Percentiles rank a stretch among this genome's conserved stretches.
phyloP scores from a whole-genome alignment of 2,329 filamentous ascomycete species.

The Neofusicoccum cordaticola region DNA sequence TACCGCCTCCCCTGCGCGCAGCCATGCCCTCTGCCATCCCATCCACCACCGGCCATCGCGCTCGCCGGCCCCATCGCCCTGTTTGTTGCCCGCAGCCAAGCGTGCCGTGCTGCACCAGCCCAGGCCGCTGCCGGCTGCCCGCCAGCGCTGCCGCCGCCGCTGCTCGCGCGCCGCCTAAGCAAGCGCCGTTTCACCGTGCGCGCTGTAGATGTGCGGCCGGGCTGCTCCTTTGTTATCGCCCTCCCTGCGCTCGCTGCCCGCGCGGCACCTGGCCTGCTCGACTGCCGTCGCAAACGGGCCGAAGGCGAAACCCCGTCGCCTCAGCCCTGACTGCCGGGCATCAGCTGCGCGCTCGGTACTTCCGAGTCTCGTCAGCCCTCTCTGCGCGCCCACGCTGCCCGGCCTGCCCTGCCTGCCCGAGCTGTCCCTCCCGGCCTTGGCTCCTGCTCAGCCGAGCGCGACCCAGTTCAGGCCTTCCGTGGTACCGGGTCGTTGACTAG shows the following conservation, averaged over 20 bases:
- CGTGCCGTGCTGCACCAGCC: not conserved
- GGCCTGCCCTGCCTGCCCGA: not conserved
- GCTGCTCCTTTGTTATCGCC: conserved; percentile 12
- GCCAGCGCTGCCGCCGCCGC: no score
- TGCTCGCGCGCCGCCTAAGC: not conserved
- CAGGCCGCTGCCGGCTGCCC: not conserved
- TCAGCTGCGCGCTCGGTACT: conserved; percentile 4
- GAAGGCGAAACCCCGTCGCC: not conserved
- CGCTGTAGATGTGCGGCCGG: not conserved
- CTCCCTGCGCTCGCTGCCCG: not conserved
- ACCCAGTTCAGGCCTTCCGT: conserved; percentile 3
- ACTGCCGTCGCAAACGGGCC: conserved; percentile 8
- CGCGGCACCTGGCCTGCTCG: not conserved
- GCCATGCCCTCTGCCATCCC: not conserved
- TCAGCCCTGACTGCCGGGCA: not conserved
- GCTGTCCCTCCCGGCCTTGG: conserved; percentile 1
- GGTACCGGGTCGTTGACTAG: conserved; percentile 12
- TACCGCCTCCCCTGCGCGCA: not conserved
- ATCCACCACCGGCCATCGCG: not conserved
- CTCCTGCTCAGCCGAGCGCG: conserved; percentile 11
- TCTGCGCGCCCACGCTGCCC: not conserved
- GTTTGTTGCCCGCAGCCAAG: not conserved
- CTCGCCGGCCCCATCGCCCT: not conserved
- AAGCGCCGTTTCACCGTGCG: conserved; percentile 2
- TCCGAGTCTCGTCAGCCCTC: not conserved